Conservation (phyloP, 805 yeast species). For the Candida nitratophila region DNA sequence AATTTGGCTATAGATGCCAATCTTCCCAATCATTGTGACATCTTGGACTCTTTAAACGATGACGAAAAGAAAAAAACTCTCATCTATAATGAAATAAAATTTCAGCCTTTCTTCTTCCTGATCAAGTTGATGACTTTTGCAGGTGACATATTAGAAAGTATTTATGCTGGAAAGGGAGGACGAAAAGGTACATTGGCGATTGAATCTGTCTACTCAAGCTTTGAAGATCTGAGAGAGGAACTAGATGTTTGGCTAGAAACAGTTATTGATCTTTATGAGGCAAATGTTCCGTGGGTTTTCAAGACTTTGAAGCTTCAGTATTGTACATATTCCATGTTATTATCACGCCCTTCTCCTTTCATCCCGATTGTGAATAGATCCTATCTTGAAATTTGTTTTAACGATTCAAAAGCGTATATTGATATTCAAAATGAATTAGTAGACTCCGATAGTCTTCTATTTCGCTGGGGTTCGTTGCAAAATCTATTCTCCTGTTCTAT, state of each 20-base stretch:
- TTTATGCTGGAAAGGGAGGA: conserved; percentile 1
- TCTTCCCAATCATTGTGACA: background rate
- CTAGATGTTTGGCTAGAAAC: conserved; percentile 2
- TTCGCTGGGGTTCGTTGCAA: conserved; percentile 2
- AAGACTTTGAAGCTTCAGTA: background rate
- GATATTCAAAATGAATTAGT: background rate
- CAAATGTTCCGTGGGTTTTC: background rate
- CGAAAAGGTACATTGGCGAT: background rate
- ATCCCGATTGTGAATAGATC: conserved; percentile 1
- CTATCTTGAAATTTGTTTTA: conserved; percentile 1
- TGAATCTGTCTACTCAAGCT: background rate
- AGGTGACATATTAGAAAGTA: conserved; percentile 3
- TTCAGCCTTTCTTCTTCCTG: background rate
- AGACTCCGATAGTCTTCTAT: background rate
- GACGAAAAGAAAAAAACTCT: background rate
- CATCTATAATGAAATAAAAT: background rate
- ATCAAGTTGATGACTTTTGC: conserved; percentile 1
- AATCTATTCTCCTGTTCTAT: conserved; percentile 1
- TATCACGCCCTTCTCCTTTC: conserved; percentile 2
- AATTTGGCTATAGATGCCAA: conserved; percentile 2
- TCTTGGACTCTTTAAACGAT: background rate
- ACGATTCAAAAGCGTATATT: conserved; percentile 1
- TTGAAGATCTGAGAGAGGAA: conserved; percentile 2
- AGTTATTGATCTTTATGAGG: conserved; percentile 1
- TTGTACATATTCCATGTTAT: background rate